Base-by-base conservation (phyloP, 345 rosid genomes). In the Arabidopsis suecica region DNA sequence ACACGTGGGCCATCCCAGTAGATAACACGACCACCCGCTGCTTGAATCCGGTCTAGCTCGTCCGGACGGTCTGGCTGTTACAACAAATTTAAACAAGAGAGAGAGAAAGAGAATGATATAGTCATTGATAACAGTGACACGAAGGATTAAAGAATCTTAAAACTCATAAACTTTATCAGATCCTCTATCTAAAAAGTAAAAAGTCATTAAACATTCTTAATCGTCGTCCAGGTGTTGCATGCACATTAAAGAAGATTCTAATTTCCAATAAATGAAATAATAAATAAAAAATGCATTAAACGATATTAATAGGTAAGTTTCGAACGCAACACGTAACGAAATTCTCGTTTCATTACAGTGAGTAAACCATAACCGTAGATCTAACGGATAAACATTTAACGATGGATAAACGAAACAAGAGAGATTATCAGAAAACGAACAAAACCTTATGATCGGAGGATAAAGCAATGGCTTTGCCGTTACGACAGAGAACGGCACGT, bases 1-100 rank as follows among this genome's bases (percentile, higher is more conserved):
- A 96, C 99, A 45, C 99, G 86, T 6, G 98, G 84, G 0, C 93
- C 93, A 16, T 93, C 93, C 98, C 98, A 93, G 78, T 81, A 90
- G 69, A 96, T 86, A 10, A 91, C 98, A 9, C 93, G 88, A 41
- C 98, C 98, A 4, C 97, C 98, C 2, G 94, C 97, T 20, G 56
- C 85, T 56, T 96, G 71, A 71, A 96, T 96, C 77, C 99, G 89
- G 12, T 83, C 68, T 66, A 93, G 72, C 80, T 93, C 97, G 57
- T 93, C 99, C 7, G 96, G 94, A 11, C 97, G 86, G 75, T 96
- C 97, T 80, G 98, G 99, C 98, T 92, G 78, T 14, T 42, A 6
- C 8, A 20, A 6, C 0, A 5, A 0, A 28, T 32, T 38, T n/a
- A 33, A 18, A 34, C 25, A 45, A 28, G 44, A 50, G 63, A 68